These are phyloP conservation scores for Pyrus communis DNA, from an alignment of 306 rosid species.

Conservation along the genomic window DNA sequence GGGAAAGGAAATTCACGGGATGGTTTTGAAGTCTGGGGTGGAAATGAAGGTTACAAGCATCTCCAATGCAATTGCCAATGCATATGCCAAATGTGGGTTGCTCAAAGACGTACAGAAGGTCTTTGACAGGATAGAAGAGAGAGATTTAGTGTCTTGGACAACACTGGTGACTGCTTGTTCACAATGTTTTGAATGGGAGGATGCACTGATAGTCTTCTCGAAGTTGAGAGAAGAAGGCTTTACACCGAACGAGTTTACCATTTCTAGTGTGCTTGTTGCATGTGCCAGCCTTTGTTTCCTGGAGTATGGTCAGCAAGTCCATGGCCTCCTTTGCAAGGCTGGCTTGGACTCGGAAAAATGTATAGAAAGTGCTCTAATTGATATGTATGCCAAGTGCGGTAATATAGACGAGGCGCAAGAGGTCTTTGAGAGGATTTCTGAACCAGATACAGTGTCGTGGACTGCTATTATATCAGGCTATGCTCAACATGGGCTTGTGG, in stretches of 20 bases:
- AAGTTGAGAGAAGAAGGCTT: constrained; percentile 47
- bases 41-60: constrained; percentile 30
- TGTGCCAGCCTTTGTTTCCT: constrained; percentile 58
- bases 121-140: constrained; percentile 51
- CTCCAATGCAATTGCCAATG: constrained; percentile 56
- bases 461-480: constrained; percentile 58
- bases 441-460: constrained; percentile 69
- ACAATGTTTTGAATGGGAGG: constrained; percentile 53
- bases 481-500: constrained; percentile 64
- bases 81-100: constrained; percentile 51
- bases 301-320: constrained; percentile 58
- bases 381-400: constrained; percentile 72
- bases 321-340: constrained; percentile 53
- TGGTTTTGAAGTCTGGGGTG: constrained; percentile 46
- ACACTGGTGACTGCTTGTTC: constrained; percentile 56
- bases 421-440: constrained; percentile 43
- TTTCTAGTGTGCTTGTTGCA: constrained; percentile 56
- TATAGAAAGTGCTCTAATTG: constrained; percentile 61
- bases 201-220: constrained; percentile 53
- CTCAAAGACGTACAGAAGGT: constrained; percentile 51
- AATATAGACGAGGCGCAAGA: constrained; percentile 32
- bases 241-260: constrained; percentile 55
- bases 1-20: constrained; percentile 38
- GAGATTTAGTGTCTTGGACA: constrained; percentile 76
- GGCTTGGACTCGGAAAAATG: constrained; percentile 45